Percentiles rank a stretch among this genome's conserved stretches.
phyloP scores from a whole-genome alignment of 208 protist species.

The Leishmania tarentolae region DNA sequence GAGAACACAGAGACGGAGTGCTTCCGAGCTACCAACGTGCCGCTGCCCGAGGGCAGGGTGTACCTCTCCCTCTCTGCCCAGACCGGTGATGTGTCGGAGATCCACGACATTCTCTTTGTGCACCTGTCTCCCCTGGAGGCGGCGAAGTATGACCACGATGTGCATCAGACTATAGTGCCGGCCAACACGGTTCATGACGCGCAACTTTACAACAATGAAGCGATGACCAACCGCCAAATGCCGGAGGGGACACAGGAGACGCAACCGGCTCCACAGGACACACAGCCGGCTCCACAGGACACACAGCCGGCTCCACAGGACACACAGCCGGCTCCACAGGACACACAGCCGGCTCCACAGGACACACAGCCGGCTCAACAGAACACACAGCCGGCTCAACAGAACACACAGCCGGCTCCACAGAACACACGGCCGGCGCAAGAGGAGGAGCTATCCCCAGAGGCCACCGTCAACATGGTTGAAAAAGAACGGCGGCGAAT shows the following conservation, averaged over 20 bases:
- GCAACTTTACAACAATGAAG: constrained; percentile 37
- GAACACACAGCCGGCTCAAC: constrained; percentile 1
- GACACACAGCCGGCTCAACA: constrained; percentile 3
- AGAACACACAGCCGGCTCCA: constrained; percentile 3
- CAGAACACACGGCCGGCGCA: constrained; percentile 9
- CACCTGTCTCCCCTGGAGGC: constrained; percentile 57
- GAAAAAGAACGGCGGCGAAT: constrained; percentile 22
- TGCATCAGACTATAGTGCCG: constrained; percentile 28
- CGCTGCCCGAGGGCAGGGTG: constrained; percentile 31
- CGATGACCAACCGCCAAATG: constrained; percentile 26
- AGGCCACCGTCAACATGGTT: neutral
- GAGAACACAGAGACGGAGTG: constrained; percentile 57
- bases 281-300: constrained; percentile 13
- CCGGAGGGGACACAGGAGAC: neutral
- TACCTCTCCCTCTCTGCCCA: constrained; percentile 75
- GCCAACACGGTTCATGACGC: neutral
- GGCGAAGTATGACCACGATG: constrained; percentile 62
- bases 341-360: constrained; percentile 4
- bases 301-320: constrained; percentile 13
- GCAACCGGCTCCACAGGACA: neutral
- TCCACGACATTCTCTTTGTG: constrained; percentile 81
- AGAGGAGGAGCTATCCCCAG: neutral
- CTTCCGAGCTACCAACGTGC: constrained; percentile 41
- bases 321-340: constrained; percentile 7
- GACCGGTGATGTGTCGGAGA: constrained; percentile 59